phyloP scores from a whole-genome alignment of 768 basidiomycete genomes.

The Termitomyces sp. region DNA sequence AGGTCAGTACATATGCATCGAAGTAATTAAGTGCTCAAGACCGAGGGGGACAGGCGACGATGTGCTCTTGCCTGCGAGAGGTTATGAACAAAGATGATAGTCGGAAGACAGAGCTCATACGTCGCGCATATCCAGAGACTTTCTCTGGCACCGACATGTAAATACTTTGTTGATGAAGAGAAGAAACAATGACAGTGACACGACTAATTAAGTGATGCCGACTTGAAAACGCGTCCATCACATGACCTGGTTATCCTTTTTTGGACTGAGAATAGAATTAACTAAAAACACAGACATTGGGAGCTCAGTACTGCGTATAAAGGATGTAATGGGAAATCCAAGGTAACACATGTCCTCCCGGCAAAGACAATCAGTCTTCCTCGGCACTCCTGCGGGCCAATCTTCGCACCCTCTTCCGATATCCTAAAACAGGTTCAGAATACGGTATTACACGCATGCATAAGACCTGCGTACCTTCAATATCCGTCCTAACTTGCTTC shows the following conservation, averaged over 20 bases:
- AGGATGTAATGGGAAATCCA: constrained; percentile 5
- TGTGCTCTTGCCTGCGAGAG: constrained; percentile 21
- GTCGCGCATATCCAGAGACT: constrained; percentile 25
- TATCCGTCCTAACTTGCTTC: constrained; percentile 71
- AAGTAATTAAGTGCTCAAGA: constrained; percentile 13
- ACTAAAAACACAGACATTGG: constrained; percentile 5
- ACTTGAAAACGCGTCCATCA: constrained; percentile 11
- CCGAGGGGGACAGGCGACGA: constrained; percentile 34
- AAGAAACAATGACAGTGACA: constrained; percentile 4
- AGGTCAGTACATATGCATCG: not conserved
- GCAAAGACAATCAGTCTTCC: constrained; percentile 52
- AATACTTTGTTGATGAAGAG: not conserved
- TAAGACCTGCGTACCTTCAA: constrained; percentile 39
- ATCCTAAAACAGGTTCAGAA: constrained; percentile 40
- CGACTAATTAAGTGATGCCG: constrained; percentile 2
- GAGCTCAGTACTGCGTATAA: constrained; percentile 5
- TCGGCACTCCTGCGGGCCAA: constrained; percentile 86
- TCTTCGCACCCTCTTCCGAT: constrained; percentile 95
- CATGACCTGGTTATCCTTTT: constrained; percentile 9
- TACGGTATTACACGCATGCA: not conserved
- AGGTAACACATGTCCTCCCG: constrained; percentile 1
- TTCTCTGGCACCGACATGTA: constrained; percentile 33
- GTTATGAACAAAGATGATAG: not conserved
- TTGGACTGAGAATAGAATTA: not conserved
- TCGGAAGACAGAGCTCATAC: constrained; percentile 12